phyloP scores from a whole-genome alignment of 164 flowering plant genomes.

The Saururus chinensis region DNA sequence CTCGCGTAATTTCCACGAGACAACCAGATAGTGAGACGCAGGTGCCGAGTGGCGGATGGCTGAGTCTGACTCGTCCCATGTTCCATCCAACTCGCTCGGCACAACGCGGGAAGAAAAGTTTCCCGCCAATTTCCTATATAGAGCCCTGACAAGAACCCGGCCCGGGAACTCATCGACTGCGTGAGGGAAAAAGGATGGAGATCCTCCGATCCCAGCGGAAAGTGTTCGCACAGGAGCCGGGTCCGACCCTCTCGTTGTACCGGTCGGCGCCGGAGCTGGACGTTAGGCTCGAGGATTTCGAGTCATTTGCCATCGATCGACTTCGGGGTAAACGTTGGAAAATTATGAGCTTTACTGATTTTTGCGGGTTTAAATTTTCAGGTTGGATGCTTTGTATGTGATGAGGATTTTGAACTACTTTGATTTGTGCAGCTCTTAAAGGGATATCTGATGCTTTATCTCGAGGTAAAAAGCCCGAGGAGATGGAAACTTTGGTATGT shows the following conservation, averaged over 20 bases:
- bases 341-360: neutral
- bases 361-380: neutral
- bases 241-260: constrained; percentile 53
- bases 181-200: constrained; percentile 33
- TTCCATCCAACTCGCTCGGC: neutral
- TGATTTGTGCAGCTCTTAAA: constrained; percentile 47
- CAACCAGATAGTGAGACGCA: too few species aligned
- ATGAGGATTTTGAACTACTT: too few species aligned
- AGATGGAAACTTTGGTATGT: constrained; percentile 63
- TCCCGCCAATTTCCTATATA: constrained; percentile 13
- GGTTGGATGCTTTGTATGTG: neutral
- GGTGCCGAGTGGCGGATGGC: too few species aligned
- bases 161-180: neutral
- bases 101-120: constrained; percentile 1
- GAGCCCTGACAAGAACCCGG: neutral
- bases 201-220: constrained; percentile 36
- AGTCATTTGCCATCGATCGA: constrained; percentile 81
- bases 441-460: constrained; percentile 83
- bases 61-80: too few species aligned
- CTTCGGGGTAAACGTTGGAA: constrained; percentile 49
- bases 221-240: constrained; percentile 13
- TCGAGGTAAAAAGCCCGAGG: constrained; percentile 75
- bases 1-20: too few species aligned
- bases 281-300: constrained; percentile 85
- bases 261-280: constrained; percentile 69